Percentiles rank a stretch among this genome's conserved stretches.
Conservation (phyloP, 2,329 filamentous ascomycete species). For the Fusarium annulatum region DNA sequence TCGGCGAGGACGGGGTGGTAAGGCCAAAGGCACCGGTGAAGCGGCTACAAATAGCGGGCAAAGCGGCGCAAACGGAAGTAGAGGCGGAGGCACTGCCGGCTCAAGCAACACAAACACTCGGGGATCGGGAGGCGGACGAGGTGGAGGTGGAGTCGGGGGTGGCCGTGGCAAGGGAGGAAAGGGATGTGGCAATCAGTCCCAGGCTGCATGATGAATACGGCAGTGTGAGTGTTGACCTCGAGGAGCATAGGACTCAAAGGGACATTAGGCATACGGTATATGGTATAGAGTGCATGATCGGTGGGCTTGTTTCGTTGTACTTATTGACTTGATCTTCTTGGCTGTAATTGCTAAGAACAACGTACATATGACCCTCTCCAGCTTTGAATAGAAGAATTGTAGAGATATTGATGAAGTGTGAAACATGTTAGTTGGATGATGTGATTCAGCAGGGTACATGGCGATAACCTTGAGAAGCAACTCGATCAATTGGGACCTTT, state of each 20-base stretch:
- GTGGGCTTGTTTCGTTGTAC: slow-evolving; percentile 22
- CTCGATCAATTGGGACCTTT: background rate
- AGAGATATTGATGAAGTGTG: background rate
- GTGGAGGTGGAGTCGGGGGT: slow-evolving; percentile 35
- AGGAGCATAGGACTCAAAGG: slow-evolving; percentile 36
- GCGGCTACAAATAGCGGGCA: slow-evolving; percentile 32
- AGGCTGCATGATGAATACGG: slow-evolving; percentile 9
- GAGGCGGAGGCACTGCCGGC: slow-evolving; percentile 18
- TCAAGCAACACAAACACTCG: slow-evolving; percentile 26
- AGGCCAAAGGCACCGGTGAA: slow-evolving; percentile 40
- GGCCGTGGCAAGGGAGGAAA: slow-evolving; percentile 39
- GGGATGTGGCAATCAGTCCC: slow-evolving; percentile 36
- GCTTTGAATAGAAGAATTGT: slow-evolving; percentile 6
- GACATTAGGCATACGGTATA: background rate
- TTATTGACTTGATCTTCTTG: slow-evolving; percentile 18
- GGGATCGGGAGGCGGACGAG: slow-evolving; percentile 33
- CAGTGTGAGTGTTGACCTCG: slow-evolving; percentile 13
- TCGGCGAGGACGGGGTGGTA: slow-evolving; percentile 48
- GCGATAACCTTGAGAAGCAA: background rate
- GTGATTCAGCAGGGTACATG: background rate
- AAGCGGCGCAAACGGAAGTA: slow-evolving; percentile 17
- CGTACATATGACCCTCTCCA: slow-evolving; percentile 30
- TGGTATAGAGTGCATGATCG: slow-evolving; percentile 1
- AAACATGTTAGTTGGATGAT: background rate
- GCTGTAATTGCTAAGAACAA: slow-evolving; percentile 3